phyloP scores from a whole-genome alignment of 257 asterid genomes.

The Eucommia ulmoides region DNA sequence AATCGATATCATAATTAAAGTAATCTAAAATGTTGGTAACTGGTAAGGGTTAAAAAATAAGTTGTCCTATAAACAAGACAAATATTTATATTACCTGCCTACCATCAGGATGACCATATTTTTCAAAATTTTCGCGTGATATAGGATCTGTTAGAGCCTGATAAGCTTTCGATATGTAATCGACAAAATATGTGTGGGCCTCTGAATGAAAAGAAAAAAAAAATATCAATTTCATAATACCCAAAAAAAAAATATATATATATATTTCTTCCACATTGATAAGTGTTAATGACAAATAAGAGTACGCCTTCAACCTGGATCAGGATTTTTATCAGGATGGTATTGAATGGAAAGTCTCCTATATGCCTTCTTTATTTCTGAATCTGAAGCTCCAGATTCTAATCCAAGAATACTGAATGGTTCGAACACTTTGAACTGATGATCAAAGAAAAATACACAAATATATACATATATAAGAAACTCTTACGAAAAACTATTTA shows the following conservation, averaged over 20 bases:
- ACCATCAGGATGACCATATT: conserved; percentile 98
- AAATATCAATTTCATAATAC: no score
- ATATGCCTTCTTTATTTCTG: conserved; percentile 91
- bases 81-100: conserved; percentile 86
- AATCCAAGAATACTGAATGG: conserved; percentile 90
- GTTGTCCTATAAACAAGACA: no score
- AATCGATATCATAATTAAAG: no score
- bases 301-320: conserved; percentile 53
- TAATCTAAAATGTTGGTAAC: no score
- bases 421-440: conserved; percentile 77
- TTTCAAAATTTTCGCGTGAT: conserved; percentile 85
- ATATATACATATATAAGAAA: no score
- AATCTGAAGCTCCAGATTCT: conserved; percentile 74
- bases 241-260: no score
- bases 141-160: conserved; percentile 95
- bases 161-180: conserved; percentile 85
- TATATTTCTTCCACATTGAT: no score
- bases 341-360: conserved; percentile 83
- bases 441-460: conserved; percentile 1
- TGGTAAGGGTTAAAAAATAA: no score
- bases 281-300: no score
- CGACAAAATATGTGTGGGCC: conserved; percentile 82
- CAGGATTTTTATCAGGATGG: conserved; percentile 97
- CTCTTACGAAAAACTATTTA: no score
- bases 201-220: conserved; percentile 33